Conservation (phyloP, 164 flowering plant genomes). For the Magnolia changhungtana region DNA sequence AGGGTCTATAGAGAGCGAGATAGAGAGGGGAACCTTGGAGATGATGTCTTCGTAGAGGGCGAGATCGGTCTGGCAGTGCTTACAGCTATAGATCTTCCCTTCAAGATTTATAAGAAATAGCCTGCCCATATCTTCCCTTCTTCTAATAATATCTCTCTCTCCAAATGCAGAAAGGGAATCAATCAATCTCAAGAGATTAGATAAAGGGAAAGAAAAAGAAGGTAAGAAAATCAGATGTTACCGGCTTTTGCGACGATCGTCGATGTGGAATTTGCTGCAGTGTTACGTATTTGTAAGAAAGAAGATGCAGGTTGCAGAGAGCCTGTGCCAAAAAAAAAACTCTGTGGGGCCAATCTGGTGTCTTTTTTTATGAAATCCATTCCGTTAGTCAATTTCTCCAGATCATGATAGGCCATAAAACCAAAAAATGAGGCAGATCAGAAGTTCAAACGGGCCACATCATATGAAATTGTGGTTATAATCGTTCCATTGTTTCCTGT, state of each 20-base stretch:
- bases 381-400: too few species aligned
- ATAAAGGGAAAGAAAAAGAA: background rate
- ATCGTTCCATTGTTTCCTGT: too few species aligned
- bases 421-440: too few species aligned
- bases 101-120: conserved; percentile 40
- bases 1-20: background rate
- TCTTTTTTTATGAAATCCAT: too few species aligned
- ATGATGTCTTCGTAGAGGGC: conserved; percentile 42
- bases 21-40: conserved; percentile 37
- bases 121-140: conserved; percentile 47
- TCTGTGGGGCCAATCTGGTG: background rate
- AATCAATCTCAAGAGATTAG: background rate
- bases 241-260: too few species aligned
- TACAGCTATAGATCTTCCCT: conserved; percentile 52
- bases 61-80: conserved; percentile 55
- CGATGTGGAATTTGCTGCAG: too few species aligned
- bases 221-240: background rate
- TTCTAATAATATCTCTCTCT: background rate
- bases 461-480: too few species aligned
- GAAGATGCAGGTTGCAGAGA: background rate
- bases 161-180: background rate
- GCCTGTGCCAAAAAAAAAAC: background rate
- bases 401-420: too few species aligned
- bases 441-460: too few species aligned
- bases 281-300: too few species aligned